A percentile compares a stretch with the other conserved stretches of the same genome.
phyloP scores from a whole-genome alignment of 164 flowering plant species.

The Macadamia integrifolia region DNA sequence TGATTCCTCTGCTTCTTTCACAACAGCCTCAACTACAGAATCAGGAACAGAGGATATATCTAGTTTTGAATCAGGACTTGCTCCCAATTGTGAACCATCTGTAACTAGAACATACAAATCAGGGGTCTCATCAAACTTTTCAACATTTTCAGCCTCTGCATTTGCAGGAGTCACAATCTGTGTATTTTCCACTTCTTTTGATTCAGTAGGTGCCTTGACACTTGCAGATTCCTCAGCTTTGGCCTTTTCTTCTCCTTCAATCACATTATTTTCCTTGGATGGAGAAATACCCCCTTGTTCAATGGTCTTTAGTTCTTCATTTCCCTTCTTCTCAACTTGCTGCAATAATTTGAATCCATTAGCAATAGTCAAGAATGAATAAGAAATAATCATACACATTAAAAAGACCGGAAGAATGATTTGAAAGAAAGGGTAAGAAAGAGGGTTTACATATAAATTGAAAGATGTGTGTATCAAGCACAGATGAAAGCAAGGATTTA shows the following conservation, averaged over 20 bases:
- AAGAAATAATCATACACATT: too few species aligned
- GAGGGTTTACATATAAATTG: too few species aligned
- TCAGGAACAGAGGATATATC: too few species aligned
- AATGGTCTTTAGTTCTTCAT: slow-evolving; percentile 15
- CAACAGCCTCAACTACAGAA: too few species aligned
- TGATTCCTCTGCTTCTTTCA: too few species aligned
- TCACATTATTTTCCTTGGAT: slow-evolving; percentile 10
- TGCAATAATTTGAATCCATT: slow-evolving; percentile 9
- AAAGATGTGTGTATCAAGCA: too few species aligned
- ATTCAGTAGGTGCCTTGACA: slow-evolving; percentile 1
- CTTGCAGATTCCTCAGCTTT: slow-evolving; percentile 5
- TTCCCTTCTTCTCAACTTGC: slow-evolving; percentile 21
- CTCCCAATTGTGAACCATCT: slow-evolving; percentile 2
- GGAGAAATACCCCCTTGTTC: slow-evolving; percentile 18
- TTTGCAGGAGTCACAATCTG: slow-evolving; percentile 6
- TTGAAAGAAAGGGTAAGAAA: too few species aligned
- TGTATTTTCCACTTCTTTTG: slow-evolving; percentile 15
- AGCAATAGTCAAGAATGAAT: neutral
- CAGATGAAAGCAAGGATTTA: too few species aligned
- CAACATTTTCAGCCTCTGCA: slow-evolving; percentile 7
- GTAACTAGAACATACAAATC: slow-evolving; percentile 9
- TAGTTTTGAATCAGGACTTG: slow-evolving; percentile 1
- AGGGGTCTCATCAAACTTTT: slow-evolving; percentile 17
- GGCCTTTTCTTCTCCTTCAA: slow-evolving; percentile 6
- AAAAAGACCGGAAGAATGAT: too few species aligned